phyloP scores from a whole-genome alignment of 306 rosid genomes.

The Vigna mungo region DNA sequence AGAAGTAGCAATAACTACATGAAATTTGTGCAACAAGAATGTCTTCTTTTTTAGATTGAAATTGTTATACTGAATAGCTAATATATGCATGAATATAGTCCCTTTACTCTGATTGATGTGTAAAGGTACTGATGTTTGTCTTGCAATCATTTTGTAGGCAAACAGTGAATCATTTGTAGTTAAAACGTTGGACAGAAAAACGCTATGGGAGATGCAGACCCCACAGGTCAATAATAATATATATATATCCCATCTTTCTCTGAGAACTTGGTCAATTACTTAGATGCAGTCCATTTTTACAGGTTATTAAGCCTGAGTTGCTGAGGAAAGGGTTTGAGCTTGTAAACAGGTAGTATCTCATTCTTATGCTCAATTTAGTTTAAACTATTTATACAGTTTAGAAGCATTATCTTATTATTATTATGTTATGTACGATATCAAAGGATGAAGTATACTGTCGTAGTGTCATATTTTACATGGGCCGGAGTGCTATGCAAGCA shows the following conservation, averaged over 20 bases:
- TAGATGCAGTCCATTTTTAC: constrained; percentile 41
- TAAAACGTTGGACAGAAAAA: constrained; percentile 83
- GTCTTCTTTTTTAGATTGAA: constrained; percentile 15
- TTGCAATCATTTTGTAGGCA: constrained; percentile 67
- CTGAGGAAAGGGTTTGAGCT: constrained; percentile 90
- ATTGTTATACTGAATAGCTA: not conserved
- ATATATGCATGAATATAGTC: constrained; percentile 21
- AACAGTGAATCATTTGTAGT: constrained; percentile 78
- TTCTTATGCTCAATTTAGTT: constrained; percentile 32
- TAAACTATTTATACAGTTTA: constrained; percentile 15
- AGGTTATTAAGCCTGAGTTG: constrained; percentile 88
- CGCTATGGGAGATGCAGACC: constrained; percentile 99
- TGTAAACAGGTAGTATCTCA: constrained; percentile 74
- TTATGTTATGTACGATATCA: constrained; percentile 2
- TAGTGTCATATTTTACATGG: not conserved
- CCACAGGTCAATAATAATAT: constrained; percentile 74
- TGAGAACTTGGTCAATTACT: constrained; percentile 19
- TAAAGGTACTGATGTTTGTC: constrained; percentile 35
- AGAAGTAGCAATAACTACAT: not conserved
- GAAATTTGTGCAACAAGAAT: constrained; percentile 20
- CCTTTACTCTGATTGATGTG: constrained; percentile 10
- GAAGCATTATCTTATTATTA: constrained; percentile 8
- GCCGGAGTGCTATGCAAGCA: constrained; percentile 15
- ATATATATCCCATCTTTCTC: constrained; percentile 30
- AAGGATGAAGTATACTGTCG: not conserved